Conservation (phyloP, 2,329 filamentous ascomycete species). For the Paramyrothecium sp. region DNA sequence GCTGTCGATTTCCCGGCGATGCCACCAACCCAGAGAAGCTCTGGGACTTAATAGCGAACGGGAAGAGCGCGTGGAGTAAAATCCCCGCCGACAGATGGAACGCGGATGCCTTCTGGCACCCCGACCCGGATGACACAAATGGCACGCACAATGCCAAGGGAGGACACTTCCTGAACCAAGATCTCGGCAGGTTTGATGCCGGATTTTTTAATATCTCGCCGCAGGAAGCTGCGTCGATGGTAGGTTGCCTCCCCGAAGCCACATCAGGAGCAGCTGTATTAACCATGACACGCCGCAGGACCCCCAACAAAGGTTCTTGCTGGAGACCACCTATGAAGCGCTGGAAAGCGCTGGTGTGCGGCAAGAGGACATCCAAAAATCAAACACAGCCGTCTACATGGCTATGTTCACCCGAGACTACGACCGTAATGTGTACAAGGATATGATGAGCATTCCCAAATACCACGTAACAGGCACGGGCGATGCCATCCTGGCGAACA, state of each 20-base stretch:
- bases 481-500: constrained; percentile 48
- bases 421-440: constrained; percentile 39
- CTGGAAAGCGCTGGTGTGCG: constrained; percentile 48
- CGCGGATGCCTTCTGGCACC: constrained; percentile 31
- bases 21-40: constrained; percentile 5
- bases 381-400: constrained; percentile 45
- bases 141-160: constrained; percentile 26
- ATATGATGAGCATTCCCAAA: constrained; percentile 41
- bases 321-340: constrained; percentile 51
- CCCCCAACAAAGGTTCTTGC: constrained; percentile 48
- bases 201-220: constrained; percentile 46
- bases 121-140: constrained; percentile 30
- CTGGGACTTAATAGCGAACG: constrained; percentile 3
- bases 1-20: constrained; percentile 5
- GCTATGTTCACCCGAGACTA: constrained; percentile 45
- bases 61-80: constrained; percentile 2
- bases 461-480: constrained; percentile 2
- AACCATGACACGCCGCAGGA: constrained; percentile 22
- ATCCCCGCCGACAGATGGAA: constrained; percentile 6
- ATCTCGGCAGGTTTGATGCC: constrained; percentile 43
- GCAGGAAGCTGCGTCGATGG: constrained; percentile 32
- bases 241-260: background rate
- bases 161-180: constrained; percentile 38
- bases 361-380: constrained; percentile 39
- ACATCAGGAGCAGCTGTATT: background rate